Conservation (phyloP, 345 rosid species). For the Euclidium syriacum region DNA sequence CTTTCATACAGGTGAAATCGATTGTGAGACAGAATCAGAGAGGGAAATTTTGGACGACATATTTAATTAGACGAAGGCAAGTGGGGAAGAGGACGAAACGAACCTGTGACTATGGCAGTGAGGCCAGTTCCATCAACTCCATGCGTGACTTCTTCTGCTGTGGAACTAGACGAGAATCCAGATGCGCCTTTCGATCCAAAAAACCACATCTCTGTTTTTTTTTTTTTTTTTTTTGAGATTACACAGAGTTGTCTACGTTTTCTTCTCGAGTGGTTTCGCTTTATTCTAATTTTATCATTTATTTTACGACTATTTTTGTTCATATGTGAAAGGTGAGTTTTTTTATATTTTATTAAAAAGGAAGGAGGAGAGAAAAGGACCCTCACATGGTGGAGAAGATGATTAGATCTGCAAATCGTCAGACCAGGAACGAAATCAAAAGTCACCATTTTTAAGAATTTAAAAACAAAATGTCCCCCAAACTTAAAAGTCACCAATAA, state of each 20-base stretch:
- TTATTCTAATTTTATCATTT: not conserved
- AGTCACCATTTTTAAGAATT: not conserved
- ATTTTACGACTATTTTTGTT: too few relatives aligned
- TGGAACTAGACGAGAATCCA: conserved; percentile 48
- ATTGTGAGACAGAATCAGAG: not conserved
- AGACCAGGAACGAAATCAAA: not conserved
- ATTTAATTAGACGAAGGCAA: not conserved
- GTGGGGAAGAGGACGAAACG: not conserved
- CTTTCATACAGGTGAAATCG: not conserved
- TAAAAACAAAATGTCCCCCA: too few relatives aligned
- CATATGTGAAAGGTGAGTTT: conserved; percentile 6
- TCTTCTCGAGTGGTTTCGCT: not conserved
- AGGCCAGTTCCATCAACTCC: conserved; percentile 67
- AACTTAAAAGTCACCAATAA: too few relatives aligned
- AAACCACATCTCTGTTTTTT: conserved; percentile 20
- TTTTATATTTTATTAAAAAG: not conserved
- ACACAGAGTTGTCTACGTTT: not conserved
- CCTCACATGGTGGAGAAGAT: not conserved
- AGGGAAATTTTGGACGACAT: not conserved
- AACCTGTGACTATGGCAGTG: conserved; percentile 78
- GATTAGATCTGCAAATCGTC: not conserved
- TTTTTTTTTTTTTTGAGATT: not conserved
- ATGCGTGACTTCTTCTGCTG: conserved; percentile 62
- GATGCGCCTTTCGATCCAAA: conserved; percentile 30
- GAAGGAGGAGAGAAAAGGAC: not conserved